A percentile compares a stretch with the other conserved stretches of the same genome.
These are phyloP conservation scores for Tardiomyces blankii DNA, from an alignment of 1,139 yeast species.

Conservation along the genomic window DNA sequence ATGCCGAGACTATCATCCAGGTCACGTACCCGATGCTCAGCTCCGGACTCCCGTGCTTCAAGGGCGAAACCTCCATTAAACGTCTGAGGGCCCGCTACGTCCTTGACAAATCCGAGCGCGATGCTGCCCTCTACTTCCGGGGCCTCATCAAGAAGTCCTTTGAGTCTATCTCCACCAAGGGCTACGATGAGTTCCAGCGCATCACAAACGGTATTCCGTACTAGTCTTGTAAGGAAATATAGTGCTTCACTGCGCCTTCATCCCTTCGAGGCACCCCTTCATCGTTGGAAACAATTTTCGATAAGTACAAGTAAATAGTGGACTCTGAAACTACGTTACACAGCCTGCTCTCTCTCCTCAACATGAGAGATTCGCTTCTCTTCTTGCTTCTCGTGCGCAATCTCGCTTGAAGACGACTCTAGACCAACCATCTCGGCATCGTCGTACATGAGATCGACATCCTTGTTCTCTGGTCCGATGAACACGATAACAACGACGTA, in stretches of 20 bases:
- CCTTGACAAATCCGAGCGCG: constrained; percentile 69
- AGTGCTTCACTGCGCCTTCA: too few species aligned
- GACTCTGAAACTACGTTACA: background rate
- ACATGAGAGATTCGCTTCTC: background rate
- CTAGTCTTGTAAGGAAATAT: too few species aligned
- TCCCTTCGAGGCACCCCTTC: too few species aligned
- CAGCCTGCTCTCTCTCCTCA: background rate
- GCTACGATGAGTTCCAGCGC: constrained; percentile 96
- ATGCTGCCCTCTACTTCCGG: constrained; percentile 72
- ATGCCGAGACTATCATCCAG: constrained; percentile 75
- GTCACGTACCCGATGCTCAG: constrained; percentile 90
- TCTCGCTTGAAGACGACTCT: background rate
- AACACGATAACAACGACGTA: constrained; percentile 26
- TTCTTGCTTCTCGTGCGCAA: background rate
- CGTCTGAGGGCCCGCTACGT: constrained; percentile 71
- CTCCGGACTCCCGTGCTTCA: constrained; percentile 94
- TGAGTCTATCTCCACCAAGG: constrained; percentile 84
- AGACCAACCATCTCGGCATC: background rate
- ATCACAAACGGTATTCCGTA: constrained; percentile 95
- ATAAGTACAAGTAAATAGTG: too few species aligned
- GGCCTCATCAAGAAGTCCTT: constrained; percentile 68
- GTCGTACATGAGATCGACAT: background rate
- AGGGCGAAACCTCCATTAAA: constrained; percentile 67
- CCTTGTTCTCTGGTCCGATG: background rate
- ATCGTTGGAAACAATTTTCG: too few species aligned